A percentile compares a stretch with the other conserved stretches of the same genome.
Conservation (phyloP, 2,329 filamentous ascomycete species). For the Elsinoe perseae region DNA sequence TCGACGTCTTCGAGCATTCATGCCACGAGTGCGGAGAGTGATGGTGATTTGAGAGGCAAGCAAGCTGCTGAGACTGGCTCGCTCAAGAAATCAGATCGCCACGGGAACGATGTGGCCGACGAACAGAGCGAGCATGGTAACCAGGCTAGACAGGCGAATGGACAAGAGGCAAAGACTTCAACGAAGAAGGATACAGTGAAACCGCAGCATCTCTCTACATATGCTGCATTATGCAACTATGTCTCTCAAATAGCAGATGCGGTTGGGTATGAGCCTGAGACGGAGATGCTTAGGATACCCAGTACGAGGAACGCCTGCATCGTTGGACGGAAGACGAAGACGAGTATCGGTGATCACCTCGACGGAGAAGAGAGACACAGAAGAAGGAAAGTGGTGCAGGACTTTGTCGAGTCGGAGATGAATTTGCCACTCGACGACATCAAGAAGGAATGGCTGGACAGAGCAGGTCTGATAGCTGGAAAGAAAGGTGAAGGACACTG, state of each 20-base stretch:
- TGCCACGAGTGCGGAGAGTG: too few species aligned
- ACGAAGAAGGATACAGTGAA: background rate
- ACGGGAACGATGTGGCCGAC: too few species aligned
- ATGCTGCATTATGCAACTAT: conserved; percentile 76
- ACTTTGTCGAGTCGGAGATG: conserved; percentile 17
- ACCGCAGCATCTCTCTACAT: conserved; percentile 54
- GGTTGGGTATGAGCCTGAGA: conserved; percentile 69
- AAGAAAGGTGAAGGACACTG: conserved; percentile 19
- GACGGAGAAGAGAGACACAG: background rate
- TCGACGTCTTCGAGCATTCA: background rate
- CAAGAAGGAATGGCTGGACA: conserved; percentile 18
- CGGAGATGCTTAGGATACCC: conserved; percentile 81
- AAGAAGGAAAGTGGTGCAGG: conserved; percentile 11
- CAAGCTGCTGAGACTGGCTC: conserved; percentile 31
- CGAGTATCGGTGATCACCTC: background rate
- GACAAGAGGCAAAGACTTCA: background rate
- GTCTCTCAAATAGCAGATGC: conserved; percentile 60
- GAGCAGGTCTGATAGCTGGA: conserved; percentile 19
- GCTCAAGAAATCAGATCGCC: conserved; percentile 24
- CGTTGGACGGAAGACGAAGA: conserved; percentile 51
- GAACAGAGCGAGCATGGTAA: too few species aligned
- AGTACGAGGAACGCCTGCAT: conserved; percentile 82
- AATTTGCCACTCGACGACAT: conserved; percentile 16
- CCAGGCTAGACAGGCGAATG: background rate
- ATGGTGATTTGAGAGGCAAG: conserved; percentile 6